These are phyloP conservation scores for Yamadazyma spencermartinsiae DNA, from an alignment of 1,139 yeast species.

Conservation along the genomic window DNA sequence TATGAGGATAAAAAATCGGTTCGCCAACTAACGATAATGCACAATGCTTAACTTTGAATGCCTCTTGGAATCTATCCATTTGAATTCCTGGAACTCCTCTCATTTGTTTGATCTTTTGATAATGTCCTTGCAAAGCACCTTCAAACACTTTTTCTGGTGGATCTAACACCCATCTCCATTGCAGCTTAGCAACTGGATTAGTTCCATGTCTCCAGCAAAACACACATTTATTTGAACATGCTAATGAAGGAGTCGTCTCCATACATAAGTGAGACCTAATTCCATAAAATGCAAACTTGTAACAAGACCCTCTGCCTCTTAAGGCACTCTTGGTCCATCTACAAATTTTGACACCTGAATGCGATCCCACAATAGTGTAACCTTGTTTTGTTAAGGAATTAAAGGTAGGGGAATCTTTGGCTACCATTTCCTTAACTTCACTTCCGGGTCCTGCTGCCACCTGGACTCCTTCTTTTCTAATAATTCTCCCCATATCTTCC, in stretches of 20 bases:
- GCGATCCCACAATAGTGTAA: constrained; percentile 89
- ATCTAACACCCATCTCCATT: constrained; percentile 95
- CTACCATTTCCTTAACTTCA: constrained; percentile 80
- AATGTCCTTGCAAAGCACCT: constrained; percentile 88
- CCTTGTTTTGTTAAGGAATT: constrained; percentile 91
- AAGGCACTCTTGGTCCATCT: constrained; percentile 96
- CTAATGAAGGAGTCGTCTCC: constrained; percentile 93
- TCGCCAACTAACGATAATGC: constrained; percentile 92
- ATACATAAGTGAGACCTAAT: constrained; percentile 88
- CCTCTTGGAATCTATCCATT: constrained; percentile 86
- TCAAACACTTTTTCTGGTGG: constrained; percentile 80
- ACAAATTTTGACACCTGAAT: constrained; percentile 92
- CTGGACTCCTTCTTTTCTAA: constrained; percentile 34
- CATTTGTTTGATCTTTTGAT: constrained; percentile 89
- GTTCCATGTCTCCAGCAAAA: constrained; percentile 99
- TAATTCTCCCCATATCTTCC: constrained; percentile 78
- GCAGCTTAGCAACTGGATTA: constrained; percentile 89
- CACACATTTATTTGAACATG: constrained; percentile 94
- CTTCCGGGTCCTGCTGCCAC: constrained; percentile 10
- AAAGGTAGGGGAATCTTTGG: constrained; percentile 84
- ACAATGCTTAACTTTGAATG: constrained; percentile 85
- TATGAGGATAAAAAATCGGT: constrained; percentile 90
- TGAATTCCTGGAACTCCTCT: constrained; percentile 95
- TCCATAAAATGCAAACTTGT: constrained; percentile 89
- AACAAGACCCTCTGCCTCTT: constrained; percentile 93